Base-by-base conservation (phyloP, 148 eudicot species). In the Chenopodium formosanum region DNA sequence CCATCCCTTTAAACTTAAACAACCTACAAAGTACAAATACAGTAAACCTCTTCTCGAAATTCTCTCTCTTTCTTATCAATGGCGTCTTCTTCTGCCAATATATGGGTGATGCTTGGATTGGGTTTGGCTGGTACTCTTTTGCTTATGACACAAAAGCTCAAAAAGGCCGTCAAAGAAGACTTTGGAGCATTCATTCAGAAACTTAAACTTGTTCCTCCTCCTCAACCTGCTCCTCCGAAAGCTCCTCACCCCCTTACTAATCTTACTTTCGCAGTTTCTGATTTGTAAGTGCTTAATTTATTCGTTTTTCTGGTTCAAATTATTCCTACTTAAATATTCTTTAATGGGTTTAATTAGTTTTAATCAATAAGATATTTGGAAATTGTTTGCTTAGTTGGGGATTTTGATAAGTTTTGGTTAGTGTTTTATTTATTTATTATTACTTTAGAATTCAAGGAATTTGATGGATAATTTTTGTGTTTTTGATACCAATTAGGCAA, bases 141-240 rank as follows among this genome's bases (percentile, higher is more conserved):
- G n/a, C 65, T 97, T 3, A 85, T 92, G 91, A 85, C 95, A 17
- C 90, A 82, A 82, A 94, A 92, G 84, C 84, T 94, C 4, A 94
- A 92, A 88, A 91, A 86, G 84, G 83, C 68, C 7, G 84, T 94
- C 20, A 92, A 81, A 77, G 81, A 87, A 53, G 98, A 97, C 73
- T 92, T 97, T 71, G 98, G 98, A 0, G 97, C 97, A 0, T 97
- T 97, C 74, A 70, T 94, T 70, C 76, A 87, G 64, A 89, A 88
- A 73, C 85, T 97, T 37, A 82, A 90, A 87, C 86, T 97, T 12
- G 87, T 94, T 46, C 98, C 99, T 9, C 99, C 97, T 66, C 99
- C 99, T 84, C 98, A 91, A 83, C 99, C 99, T 62, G 85, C 94
- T 48, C 99, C 98, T 85, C 99, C 99, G 32, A 97, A 94, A 83